phyloP scores from a whole-genome alignment of 116 monocot species.

The Iris pallida region DNA sequence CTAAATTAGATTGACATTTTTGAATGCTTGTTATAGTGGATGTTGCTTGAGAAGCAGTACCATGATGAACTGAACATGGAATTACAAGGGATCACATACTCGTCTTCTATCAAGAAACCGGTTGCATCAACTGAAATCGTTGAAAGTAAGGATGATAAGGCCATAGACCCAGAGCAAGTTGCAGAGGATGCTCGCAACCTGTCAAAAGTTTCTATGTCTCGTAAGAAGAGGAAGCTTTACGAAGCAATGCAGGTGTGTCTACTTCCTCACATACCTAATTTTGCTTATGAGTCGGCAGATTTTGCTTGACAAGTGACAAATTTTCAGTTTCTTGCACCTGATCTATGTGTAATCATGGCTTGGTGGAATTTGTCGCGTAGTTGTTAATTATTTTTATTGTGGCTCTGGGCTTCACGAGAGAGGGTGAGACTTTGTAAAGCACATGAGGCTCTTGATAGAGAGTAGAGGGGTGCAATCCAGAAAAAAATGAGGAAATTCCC shows the following conservation, averaged over 20 bases:
- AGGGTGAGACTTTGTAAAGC: too few species aligned
- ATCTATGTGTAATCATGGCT: too few species aligned
- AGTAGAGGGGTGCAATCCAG: too few species aligned
- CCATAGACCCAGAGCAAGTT: conserved; percentile 21
- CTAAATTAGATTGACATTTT: not conserved
- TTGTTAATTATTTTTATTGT: too few species aligned
- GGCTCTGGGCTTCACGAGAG: too few species aligned
- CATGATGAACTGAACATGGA: conserved; percentile 85
- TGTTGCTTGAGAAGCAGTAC: conserved; percentile 63
- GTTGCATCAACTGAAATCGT: conserved; percentile 9
- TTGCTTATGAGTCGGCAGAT: not conserved
- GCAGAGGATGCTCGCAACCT: conserved; percentile 38
- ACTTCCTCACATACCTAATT: not conserved
- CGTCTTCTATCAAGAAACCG: conserved; percentile 35
- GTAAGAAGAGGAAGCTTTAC: conserved; percentile 67
- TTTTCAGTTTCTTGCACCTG: not conserved
- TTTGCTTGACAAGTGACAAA: not conserved
- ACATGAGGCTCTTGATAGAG: too few species aligned
- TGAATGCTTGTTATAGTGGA: not conserved
- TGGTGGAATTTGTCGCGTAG: too few species aligned
- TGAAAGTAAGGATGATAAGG: conserved; percentile 18
- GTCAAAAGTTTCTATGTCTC: conserved; percentile 62
- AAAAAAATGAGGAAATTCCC: too few species aligned
- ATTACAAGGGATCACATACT: conserved; percentile 54
- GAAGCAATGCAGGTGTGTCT: conserved; percentile 81